Conservation (phyloP, 306 rosid species). For the Cucurbita maxima region DNA sequence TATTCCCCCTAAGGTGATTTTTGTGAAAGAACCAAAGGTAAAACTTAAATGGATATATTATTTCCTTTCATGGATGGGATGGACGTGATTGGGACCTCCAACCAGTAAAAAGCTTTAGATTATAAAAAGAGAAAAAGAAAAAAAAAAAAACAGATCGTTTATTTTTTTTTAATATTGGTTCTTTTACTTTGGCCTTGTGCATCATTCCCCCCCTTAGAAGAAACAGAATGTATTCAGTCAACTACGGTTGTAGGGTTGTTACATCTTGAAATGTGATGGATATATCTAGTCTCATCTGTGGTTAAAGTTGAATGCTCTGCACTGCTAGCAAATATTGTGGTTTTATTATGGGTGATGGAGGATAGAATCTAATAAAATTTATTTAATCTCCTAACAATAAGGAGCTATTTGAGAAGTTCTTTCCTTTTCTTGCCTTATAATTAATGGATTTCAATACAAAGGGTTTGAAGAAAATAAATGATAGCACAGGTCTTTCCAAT, state of each 20-base stretch:
- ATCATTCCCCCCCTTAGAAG: neutral
- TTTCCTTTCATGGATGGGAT: neutral
- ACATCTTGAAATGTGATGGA: neutral
- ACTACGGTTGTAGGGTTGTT: neutral
- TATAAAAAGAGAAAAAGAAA: neutral
- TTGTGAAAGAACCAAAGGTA: neutral
- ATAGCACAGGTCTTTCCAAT: neutral
- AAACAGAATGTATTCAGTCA: neutral
- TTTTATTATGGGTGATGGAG: neutral
- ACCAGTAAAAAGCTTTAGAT: neutral
- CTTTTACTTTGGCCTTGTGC: neutral
- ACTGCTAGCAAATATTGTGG: neutral
- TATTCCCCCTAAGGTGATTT: neutral
- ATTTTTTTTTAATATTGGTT: neutral
- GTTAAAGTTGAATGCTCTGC: neutral
- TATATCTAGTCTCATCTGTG: neutral
- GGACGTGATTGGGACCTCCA: neutral
- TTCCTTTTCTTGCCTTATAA: neutral
- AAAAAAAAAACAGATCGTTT: neutral
- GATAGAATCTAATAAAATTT: neutral
- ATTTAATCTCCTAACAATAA: neutral
- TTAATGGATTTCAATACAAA: neutral
- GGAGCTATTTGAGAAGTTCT: neutral
- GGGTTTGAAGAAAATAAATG: neutral
- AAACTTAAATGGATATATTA: neutral